Evolutionary conservation across 1,284 basidiomycete species (phyloP), one percentile per base, ranked within the genome.

Genomic region (Coriolopsis trogii): DNA sequence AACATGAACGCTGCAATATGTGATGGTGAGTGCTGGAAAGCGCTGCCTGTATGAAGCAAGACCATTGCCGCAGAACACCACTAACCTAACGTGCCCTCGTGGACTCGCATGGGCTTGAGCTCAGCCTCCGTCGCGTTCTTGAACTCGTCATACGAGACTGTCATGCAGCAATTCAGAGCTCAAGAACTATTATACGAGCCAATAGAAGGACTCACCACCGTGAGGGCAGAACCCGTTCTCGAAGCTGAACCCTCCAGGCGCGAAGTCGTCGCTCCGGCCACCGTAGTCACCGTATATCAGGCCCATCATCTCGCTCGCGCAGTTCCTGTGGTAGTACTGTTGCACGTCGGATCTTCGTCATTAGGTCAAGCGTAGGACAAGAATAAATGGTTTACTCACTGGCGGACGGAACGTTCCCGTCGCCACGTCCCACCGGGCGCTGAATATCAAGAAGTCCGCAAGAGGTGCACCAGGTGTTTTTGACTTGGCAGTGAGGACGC

Each of bases 1-100:
- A 86, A 82, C 82, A 86, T 84, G 67, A 84, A 81, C 10, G 76
- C 84, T 83, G 31, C n/a, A n/a, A n/a, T n/a, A n/a, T n/a, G n/a
- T n/a, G n/a, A n/a, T n/a, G n/a, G n/a, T n/a, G n/a, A n/a, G n/a
- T n/a, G n/a, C 12, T 18, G 28, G 3, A 3, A 15, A 16, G 4
- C 28, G 25, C 12, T 6, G 15, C 21, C 28, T 25, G 13, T 16
- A 16, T 10, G 34, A 6, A 12, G 15, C 12, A 16, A 26, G 10
- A 7, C 10, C 21, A 9, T 9, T 6, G 16, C 18, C 2, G 20
- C 7, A 7, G 1, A 3, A 0, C 21, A 6, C 24, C 1, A 58
- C 73, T 24, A 55, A 82, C 81, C 77, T n/a, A 84, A 74, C 1
- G 78, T 78, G 16, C 76, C 80, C 54, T 84, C 78, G 36, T 74